Evolutionary conservation across 495 filamentous ascomycete genomes (phyloP), one percentile per base, ranked within the genome.

Genomic region (Penicillium pancosmium): DNA sequence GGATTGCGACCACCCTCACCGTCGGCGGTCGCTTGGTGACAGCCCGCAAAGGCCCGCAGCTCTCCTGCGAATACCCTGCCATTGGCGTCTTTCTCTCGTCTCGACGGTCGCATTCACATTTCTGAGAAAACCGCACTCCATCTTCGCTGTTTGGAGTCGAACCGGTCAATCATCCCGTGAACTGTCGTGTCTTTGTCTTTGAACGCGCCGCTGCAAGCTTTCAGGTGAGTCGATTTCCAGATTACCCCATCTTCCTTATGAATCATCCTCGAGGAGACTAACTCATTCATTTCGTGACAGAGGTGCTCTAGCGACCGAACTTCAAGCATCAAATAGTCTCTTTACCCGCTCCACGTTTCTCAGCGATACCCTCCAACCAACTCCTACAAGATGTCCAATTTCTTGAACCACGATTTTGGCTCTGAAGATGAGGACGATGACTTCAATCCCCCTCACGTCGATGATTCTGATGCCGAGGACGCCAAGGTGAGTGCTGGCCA

Each of bases 341-440:
- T 40, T 44, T n/a, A 18, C 5, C 41, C 2, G n/a, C 41, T 8
- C 41, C 3, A 44, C 15, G 41, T 9, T 38, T 38, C 31, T 21
- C 15, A 36, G 34, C 33, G 48, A 52, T 50, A 56, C 47, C 47
- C 41, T 44, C 16, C 8, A 44, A 8, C n/a, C 41, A 16, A 9
- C n/a, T 44, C 16, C n/a, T 44, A 16, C 66, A 76, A 54, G 54
- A 85, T 83, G 80, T 82, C 80, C 21, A 80, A 80, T 63, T 67
- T 85, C n/a, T 50, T 83, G 15, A 76, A 82, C 52, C 75, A 83
- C 34, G 76, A 83, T 47, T 85, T 83, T 63, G 88, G 87, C 56
- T 90, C 87, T 54, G 89, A 86, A n/a, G 84, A 90, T 21, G 89
- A 92, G 53, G 89, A 92, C 55, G 89, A 91, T 63, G 86, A 91